Evolutionary conservation across 2,329 filamentous ascomycete genomes (phyloP), one percentile per base, ranked within the genome.

Genomic region (Cytospora leucostoma): DNA sequence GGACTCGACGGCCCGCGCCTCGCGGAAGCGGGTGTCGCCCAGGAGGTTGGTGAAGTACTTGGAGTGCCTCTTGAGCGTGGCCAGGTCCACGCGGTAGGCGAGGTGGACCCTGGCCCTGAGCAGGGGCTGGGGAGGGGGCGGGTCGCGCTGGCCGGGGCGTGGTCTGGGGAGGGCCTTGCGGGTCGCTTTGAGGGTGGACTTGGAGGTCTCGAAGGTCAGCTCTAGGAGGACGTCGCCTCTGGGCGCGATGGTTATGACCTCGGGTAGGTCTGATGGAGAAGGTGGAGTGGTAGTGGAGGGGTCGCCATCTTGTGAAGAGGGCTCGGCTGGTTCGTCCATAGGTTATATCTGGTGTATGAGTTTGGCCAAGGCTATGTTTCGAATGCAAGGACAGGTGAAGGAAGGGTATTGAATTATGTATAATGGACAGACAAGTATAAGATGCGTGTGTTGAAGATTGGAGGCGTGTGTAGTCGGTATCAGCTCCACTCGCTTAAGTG

Each of bases 11-110:
- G 80, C 73, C 55, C 80, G 79, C 8, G 84, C 84, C 76, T 93
- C 88, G 60, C 82, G 78, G 72, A 92, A 91, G 61, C 84, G 78
- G 3, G 79, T 79, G 66, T 88, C 84, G 11, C 84, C 83, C 2
- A 93, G 79, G 17, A 93, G 80, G 62, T 85, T 86, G 61, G 80
- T 81, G 72, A 93, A 93, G 74, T 92, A 93, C 62, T 83, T 84
- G 6, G 89, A 92, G 65, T 84, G 80, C 66, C 79, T 78, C 73
- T 81, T 84, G 38, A 93, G 78, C 0, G 76, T 76, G 13, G 77
- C 77, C 1, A 87, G 76, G 57, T 82, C 80, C 51, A 90, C 88
- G 33, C 89, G 82, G 70, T 88, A 92, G 13, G 80, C 77, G 38
- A 80, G 71, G 27, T 76, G 74, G 35, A 78, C 69, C 56, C 68